Evolutionary conservation across 163 green algal species (phyloP).

Genomic region (Scenedesmus sp.): DNA sequence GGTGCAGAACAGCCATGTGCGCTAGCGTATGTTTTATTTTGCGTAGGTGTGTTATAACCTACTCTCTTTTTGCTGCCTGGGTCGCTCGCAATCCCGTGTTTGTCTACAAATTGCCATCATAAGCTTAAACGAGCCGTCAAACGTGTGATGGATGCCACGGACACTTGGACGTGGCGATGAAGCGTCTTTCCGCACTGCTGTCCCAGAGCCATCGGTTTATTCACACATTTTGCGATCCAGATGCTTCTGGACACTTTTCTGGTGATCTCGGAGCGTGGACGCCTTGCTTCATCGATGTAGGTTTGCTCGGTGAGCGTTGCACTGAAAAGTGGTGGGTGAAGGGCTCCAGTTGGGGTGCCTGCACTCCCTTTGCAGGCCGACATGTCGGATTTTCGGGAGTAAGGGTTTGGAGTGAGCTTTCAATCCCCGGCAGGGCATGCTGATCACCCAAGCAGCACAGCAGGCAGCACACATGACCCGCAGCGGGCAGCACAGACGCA

Average conservation of each 20-base stretch:
- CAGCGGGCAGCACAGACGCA: no score
- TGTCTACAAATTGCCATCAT: no score
- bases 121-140: no score
- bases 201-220: slow-evolving; percentile 29
- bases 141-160: no score
- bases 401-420: not conserved
- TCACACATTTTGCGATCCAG: slow-evolving; percentile 39
- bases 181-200: not conserved
- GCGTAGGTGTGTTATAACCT: no score
- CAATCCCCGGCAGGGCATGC: no score
- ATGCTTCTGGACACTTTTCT: not conserved
- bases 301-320: slow-evolving; percentile 27
- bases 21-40: no score
- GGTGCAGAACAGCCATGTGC: no score
- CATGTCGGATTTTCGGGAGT: no score
- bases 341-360: not conserved
- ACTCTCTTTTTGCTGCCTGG: no score
- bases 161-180: not conserved
- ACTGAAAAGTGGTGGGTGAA: no score
- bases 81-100: no score
- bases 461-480: not conserved
- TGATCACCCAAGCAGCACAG: slow-evolving; percentile 1
- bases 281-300: slow-evolving; percentile 54
- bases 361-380: not conserved
- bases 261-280: slow-evolving; percentile 33